Percentiles rank a stretch among this genome's conserved stretches.
Evolutionary conservation across 1,284 basidiomycete genomes (phyloP).

Genomic region (Ganoderma resinaceum): DNA sequence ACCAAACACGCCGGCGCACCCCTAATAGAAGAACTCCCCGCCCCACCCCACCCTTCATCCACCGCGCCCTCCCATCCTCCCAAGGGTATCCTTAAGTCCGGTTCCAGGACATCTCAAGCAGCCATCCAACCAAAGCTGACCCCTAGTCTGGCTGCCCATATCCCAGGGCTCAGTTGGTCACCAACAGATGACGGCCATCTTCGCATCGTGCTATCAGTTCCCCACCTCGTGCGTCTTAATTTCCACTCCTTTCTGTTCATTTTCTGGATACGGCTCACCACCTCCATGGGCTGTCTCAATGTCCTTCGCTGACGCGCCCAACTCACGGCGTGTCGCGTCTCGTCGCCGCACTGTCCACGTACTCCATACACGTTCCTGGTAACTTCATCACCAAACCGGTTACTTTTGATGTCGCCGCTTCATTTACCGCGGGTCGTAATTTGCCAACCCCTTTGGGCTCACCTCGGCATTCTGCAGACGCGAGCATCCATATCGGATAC

Average conservation of each 20-base stretch:
- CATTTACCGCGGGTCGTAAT: neutral
- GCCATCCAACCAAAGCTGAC: neutral
- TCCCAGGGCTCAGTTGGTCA: constrained; percentile 51
- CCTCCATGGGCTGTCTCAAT: neutral
- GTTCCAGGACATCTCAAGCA: constrained; percentile 12
- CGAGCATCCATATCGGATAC: constrained; percentile 50
- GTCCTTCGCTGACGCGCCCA: neutral
- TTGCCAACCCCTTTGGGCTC: neutral
- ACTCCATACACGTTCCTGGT: neutral
- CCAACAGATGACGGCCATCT: constrained; percentile 47
- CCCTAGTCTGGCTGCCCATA: constrained; percentile 29
- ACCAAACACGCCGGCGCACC: constrained; percentile 33
- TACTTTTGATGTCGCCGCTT: neutral
- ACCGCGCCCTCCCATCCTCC: constrained; percentile 26
- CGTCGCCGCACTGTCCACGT: neutral
- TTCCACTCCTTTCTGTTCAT: constrained; percentile 9
- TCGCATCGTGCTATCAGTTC: constrained; percentile 56
- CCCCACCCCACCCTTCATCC: constrained; percentile 15
- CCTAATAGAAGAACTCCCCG: constrained; percentile 57
- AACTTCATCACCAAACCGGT: neutral
- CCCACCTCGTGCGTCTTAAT: constrained; percentile 55
- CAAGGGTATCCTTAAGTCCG: constrained; percentile 50
- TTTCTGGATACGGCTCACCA: neutral
- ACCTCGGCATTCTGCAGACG: constrained; percentile 45
- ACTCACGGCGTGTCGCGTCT: neutral